Conservation (phyloP, 768 basidiomycete genomes). For the Xerocomellus chrysenteron region DNA sequence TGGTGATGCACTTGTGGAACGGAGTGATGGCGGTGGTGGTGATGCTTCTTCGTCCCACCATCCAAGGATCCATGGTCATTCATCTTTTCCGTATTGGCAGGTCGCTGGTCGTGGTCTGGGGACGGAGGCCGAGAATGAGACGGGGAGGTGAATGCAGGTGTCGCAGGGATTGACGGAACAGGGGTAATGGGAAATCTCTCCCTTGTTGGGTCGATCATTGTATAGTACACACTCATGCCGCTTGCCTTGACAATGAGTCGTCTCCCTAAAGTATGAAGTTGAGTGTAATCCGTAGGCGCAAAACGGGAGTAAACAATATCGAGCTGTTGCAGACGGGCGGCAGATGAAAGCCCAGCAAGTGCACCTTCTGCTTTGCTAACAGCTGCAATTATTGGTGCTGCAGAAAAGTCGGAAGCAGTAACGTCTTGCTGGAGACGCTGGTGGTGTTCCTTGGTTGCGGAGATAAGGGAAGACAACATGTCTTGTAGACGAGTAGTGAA, state of each 20-base stretch:
- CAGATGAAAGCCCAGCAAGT: conserved; percentile 51
- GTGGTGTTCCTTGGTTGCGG: conserved; percentile 46
- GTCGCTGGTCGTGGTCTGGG: conserved; percentile 11
- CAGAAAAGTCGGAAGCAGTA: conserved; percentile 36
- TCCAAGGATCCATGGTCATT: background rate
- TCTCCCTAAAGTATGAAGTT: conserved; percentile 49
- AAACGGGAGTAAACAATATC: conserved; percentile 65
- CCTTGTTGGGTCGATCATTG: conserved; percentile 59
- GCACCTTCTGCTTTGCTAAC: conserved; percentile 44
- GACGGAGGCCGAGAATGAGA: conserved; percentile 35
- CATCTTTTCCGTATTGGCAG: background rate
- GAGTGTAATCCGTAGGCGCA: conserved; percentile 52
- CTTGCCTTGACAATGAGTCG: conserved; percentile 56
- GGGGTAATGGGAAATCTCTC: conserved; percentile 58
- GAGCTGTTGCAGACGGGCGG: conserved; percentile 50
- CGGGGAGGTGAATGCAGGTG: conserved; percentile 37
- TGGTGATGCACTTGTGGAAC: conserved; percentile 5
- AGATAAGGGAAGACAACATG: conserved; percentile 49
- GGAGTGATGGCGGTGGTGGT: background rate
- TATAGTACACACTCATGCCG: conserved; percentile 63
- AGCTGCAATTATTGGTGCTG: conserved; percentile 32
- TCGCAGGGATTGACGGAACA: conserved; percentile 32
- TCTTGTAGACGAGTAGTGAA: conserved; percentile 51
- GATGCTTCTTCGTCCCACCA: background rate
- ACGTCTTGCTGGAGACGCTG: conserved; percentile 42